Conservation (phyloP, 441 rosid species). For the Corymbia citriodora region DNA sequence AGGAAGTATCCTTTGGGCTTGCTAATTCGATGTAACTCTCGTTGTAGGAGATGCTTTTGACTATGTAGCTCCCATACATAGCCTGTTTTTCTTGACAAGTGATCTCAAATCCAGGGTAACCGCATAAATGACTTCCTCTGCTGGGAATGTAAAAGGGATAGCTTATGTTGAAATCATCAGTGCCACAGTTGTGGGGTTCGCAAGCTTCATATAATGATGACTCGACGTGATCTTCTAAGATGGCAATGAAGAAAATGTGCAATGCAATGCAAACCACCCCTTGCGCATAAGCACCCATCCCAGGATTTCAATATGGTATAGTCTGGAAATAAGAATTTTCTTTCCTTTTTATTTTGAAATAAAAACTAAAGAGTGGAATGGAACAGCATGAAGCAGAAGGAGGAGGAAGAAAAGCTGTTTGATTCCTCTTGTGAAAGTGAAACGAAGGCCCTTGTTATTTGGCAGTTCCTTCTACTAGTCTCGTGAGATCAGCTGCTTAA, state of each 20-base stretch:
- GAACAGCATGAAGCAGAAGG: neutral
- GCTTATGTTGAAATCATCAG: neutral
- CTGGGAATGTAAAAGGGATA: neutral
- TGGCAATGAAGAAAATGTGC: neutral
- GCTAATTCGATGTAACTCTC: neutral
- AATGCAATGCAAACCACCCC: neutral
- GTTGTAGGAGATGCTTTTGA: neutral
- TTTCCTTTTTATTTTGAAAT: neutral
- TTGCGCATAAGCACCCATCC: neutral
- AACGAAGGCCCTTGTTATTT: neutral
- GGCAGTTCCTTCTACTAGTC: neutral
- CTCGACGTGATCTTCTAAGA: neutral
- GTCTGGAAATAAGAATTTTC: neutral
- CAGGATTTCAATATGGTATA: neutral
- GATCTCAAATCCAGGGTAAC: neutral
- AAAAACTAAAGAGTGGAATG: neutral
- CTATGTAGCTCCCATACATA: neutral
- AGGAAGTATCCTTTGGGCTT: neutral
- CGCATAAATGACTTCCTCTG: neutral
- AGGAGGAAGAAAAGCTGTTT: neutral
- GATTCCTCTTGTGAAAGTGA: neutral
- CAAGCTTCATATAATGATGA: neutral
- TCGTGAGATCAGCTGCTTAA: neutral
- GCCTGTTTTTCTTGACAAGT: neutral
- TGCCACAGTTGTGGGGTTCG: neutral